Evolutionary conservation across 202 grass and related monocot species (phyloP).

Genomic region (Saccharum hybrid): DNA sequence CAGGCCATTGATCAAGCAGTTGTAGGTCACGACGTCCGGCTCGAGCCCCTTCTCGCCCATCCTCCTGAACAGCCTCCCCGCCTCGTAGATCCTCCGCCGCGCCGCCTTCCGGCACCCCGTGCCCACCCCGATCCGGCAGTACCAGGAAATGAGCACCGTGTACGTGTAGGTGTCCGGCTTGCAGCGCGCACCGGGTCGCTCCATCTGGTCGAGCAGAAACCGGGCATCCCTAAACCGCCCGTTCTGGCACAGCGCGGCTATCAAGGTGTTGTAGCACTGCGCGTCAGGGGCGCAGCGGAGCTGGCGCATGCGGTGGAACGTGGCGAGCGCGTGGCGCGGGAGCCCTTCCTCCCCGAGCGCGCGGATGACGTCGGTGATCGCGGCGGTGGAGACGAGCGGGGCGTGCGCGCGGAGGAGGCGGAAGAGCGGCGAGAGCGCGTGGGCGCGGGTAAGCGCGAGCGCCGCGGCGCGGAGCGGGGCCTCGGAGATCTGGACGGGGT

Average conservation of each 20-base stretch:
- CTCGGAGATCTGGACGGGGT: conserved; percentile 50
- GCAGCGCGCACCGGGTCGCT: conserved; percentile 77
- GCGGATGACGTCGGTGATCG: conserved; percentile 75
- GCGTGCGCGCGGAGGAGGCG: conserved; percentile 67
- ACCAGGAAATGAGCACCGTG: conserved; percentile 83
- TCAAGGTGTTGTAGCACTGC: conserved; percentile 78
- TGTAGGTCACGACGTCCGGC: conserved; percentile 93
- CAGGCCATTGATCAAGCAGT: conserved; percentile 87
- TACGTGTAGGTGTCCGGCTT: conserved; percentile 70
- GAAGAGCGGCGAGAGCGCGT: conserved; percentile 65
- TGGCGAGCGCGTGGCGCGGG: conserved; percentile 58
- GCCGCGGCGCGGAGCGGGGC: conserved; percentile 62
- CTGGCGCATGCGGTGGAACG: conserved; percentile 91
- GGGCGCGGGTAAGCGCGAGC: conserved; percentile 56
- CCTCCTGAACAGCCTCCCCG: conserved; percentile 77
- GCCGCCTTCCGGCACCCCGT: conserved; percentile 82
- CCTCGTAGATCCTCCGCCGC: conserved; percentile 83
- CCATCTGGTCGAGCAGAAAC: conserved; percentile 88
- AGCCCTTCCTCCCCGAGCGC: conserved; percentile 73
- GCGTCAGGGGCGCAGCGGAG: conserved; percentile 81
- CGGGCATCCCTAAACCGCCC: conserved; percentile 76
- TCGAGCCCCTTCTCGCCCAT: conserved; percentile 78
- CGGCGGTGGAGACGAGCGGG: conserved; percentile 62
- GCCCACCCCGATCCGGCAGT: conserved; percentile 70
- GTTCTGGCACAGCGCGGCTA: conserved; percentile 66